phyloP scores from a whole-genome alignment of 371 early-diverging fungal genomes.

The Mucor piriformis region DNA sequence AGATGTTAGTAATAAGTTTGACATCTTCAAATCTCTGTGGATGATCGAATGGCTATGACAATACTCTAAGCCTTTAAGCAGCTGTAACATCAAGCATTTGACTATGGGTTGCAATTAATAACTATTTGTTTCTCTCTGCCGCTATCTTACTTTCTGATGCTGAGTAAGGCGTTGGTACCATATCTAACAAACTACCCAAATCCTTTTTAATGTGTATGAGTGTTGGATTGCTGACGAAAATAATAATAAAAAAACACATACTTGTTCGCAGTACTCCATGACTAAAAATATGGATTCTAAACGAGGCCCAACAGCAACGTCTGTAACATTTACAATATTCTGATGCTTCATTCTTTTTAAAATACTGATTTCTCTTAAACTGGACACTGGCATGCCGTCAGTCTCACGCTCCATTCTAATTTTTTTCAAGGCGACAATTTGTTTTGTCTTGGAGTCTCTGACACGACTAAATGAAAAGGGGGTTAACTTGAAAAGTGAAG shows the following conservation, averaged over 20 bases:
- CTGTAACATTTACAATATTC: slow-evolving; percentile 86
- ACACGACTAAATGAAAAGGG: slow-evolving; percentile 50
- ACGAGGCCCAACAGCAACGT: slow-evolving; percentile 73
- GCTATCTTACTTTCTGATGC: slow-evolving; percentile 56
- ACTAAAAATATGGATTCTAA: slow-evolving; percentile 74
- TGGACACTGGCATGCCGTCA: slow-evolving; percentile 81
- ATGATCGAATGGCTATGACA: slow-evolving; percentile 78
- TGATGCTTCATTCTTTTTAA: slow-evolving; percentile 81
- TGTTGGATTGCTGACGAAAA: neutral
- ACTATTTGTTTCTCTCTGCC: neutral
- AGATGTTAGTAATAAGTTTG: slow-evolving; percentile 77
- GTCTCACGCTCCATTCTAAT: slow-evolving; percentile 85
- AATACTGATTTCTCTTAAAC: slow-evolving; percentile 92
- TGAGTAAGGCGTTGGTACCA: slow-evolving; percentile 60
- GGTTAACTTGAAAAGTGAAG: neutral
- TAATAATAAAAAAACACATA: slow-evolving; percentile 14
- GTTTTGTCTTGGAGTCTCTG: slow-evolving; percentile 61
- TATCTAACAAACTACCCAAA: slow-evolving; percentile 69
- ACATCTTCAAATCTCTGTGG: slow-evolving; percentile 87
- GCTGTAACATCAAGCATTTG: slow-evolving; percentile 81
- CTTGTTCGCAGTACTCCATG: slow-evolving; percentile 82
- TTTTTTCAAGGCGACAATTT: slow-evolving; percentile 89
- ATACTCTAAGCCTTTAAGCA: slow-evolving; percentile 76
- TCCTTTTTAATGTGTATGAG: slow-evolving; percentile 45
- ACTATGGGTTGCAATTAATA: slow-evolving; percentile 44